Base-by-base conservation (phyloP, 176 grass and related monocot genomes). In the Lolium rigidum region DNA sequence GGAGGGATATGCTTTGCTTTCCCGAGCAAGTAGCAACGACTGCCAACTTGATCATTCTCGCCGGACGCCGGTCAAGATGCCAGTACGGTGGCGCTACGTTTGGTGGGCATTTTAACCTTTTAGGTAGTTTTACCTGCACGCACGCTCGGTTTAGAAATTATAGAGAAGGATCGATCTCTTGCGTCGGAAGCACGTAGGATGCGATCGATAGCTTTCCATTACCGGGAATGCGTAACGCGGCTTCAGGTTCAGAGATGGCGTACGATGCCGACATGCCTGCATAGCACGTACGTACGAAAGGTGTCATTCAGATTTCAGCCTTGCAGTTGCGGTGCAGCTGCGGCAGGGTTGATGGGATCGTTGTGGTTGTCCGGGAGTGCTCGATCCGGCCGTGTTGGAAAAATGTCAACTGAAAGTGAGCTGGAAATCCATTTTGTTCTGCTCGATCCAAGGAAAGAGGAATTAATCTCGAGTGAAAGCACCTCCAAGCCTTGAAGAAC, bases 1-100 rank as follows among this genome's bases (percentile, higher is more conserved):
- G 4, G 0, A 22, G 37, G 1, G 44, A 13, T 2, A 72, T 64
- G 88, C 74, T 52, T 86, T 90, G 74, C 79, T 55, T 86, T 16
- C 7, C 56, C 8, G 17, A 18, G 84, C 69, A n/a, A n/a, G n/a
- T n/a, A n/a, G n/a, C n/a, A 31, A 50, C 55, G 5, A 59, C 20
- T 1, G 51, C 64, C 47, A 70, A 22, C 18, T 51, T 41, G 46
- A 35, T 35, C 26, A 28, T 2, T 18, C n/a, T 25, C 24, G 26
- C 26, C 31, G 31, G 31, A 35, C 24, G 24, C 39, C 48, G 68
- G 52, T n/a, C 52, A 48, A 73, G 28, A 47, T 75, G 4, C 21
- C 21, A 1, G 38, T 47, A 20, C 50, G 10, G 79, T 52, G 47
- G 74, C 2, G 48, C 73, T 54, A 76, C 73, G 73, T 76, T 13